Base-by-base conservation (phyloP, 345 rosid genomes). In the Arabidopsis arenosa region DNA sequence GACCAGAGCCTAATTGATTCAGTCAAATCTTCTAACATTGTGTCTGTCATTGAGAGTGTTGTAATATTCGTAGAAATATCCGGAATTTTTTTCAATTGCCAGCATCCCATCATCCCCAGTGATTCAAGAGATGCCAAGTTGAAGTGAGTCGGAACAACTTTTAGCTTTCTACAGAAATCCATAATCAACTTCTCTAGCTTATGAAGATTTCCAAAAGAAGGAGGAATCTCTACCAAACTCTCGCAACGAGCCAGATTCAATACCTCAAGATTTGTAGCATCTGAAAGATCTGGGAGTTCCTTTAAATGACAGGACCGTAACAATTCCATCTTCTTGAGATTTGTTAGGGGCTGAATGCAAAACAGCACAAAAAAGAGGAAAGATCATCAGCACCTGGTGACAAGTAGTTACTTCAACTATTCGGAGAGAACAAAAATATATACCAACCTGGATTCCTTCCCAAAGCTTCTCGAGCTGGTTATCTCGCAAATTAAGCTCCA, bases 261-360 rank as follows among this genome's bases (percentile, higher is more conserved):
- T 10, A 0, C 56, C 60, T 73, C 68, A 28, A 85, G 63, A 13
- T 45, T 75, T 6, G 28, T 21, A 9, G 82, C 82, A 18, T 45
- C 7, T 21, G 83, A 77, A 4, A 78, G 72, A 58, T 82, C 65
- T 4, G 81, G 73, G 55, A 80, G 57, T 59, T 37, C 59, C 6
- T 28, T 66, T 55, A 84, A 41, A 18, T 68, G 2, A 12, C 0
- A 0, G 14, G 71, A 82, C 2, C 6, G 0, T 0, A n/a, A 0
- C 41, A 85, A 58, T 15, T 52, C 14, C 23, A 84, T 33, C 28
- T 23, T 21, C 49, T 58, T 80, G 40, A 83, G 70, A 18, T 77
- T 74, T 8, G 2, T 33, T 0, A 70, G 52, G 2, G 37, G 33
- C 86, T 57, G 11, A 14, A 14, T 28, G 32, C 32, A 57, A 28